These are phyloP conservation scores for Hemileccinum impolitum DNA, from an alignment of 768 basidiomycete species.

Conservation along the genomic window DNA sequence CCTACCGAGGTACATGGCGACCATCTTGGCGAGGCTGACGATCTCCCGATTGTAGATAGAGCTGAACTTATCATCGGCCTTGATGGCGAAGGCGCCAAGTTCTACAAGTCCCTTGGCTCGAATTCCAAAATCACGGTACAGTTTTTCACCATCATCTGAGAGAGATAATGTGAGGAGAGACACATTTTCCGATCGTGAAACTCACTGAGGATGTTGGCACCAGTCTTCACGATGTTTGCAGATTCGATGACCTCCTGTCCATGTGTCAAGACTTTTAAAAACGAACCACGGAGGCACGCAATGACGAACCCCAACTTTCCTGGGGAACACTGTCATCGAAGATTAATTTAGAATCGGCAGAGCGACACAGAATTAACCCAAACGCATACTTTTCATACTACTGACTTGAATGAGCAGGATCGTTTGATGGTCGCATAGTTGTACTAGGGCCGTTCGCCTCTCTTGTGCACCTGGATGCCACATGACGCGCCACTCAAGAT, in stretches of 20 bases:
- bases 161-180: not conserved
- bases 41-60: constrained; percentile 34
- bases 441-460: constrained; percentile 42
- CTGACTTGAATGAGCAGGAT: constrained; percentile 49
- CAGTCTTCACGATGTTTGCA: constrained; percentile 39
- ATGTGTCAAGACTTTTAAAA: not conserved
- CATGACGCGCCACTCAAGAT: constrained; percentile 47
- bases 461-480: constrained; percentile 31
- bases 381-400: constrained; percentile 41
- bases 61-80: constrained; percentile 37
- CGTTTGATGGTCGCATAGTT: constrained; percentile 40
- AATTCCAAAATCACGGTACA: constrained; percentile 46
- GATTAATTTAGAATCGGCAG: not conserved
- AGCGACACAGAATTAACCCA: not conserved
- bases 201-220: constrained; percentile 48
- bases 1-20: constrained; percentile 38
- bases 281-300: not conserved
- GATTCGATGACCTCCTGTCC: constrained; percentile 45
- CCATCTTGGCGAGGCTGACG: constrained; percentile 43
- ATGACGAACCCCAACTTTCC: constrained; percentile 36
- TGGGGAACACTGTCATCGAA: constrained; percentile 38
- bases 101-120: constrained; percentile 42
- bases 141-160: constrained; percentile 47
- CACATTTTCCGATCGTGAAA: not conserved
- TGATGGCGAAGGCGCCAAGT: constrained; percentile 41